phyloP scores from a whole-genome alignment of 2,329 filamentous ascomycete genomes.

The Sordariomycetes sp. region DNA sequence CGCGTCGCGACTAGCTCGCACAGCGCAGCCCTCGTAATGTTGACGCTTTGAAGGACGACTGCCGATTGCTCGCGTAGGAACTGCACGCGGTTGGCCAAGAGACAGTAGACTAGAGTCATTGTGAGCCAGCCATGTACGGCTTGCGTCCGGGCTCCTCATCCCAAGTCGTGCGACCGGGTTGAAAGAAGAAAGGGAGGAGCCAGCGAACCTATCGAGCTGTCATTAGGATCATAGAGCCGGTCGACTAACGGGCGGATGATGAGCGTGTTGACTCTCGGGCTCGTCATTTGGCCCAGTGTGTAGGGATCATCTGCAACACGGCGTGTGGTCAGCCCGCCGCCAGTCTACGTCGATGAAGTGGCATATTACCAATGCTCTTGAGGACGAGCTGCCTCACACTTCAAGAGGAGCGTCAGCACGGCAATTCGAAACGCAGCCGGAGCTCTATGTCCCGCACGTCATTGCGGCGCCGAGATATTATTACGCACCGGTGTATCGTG shows the following conservation, averaged over 20 bases:
- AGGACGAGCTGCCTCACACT: not conserved
- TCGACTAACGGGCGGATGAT: slow-evolving; percentile 77
- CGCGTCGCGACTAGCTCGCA: slow-evolving; percentile 75
- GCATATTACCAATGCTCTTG: not conserved
- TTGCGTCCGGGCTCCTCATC: not conserved
- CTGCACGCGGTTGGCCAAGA: slow-evolving; percentile 71
- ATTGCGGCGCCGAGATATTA: not conserved
- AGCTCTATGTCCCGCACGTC: not conserved
- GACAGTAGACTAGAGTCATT: slow-evolving; percentile 54
- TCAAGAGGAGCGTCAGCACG: not conserved
- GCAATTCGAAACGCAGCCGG: not conserved
- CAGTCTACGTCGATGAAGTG: not conserved
- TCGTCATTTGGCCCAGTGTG: slow-evolving; percentile 48
- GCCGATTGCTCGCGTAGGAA: slow-evolving; percentile 70
- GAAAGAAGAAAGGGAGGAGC: not conserved
- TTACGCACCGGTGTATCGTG: not conserved
- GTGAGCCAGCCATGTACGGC: not conserved
- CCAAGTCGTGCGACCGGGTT: not conserved
- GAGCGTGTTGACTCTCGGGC: slow-evolving; percentile 70
- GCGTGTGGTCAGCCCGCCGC: not conserved
- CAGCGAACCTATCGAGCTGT: slow-evolving; percentile 58
- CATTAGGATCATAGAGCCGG: slow-evolving; percentile 66
- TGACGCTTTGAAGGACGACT: slow-evolving; percentile 70
- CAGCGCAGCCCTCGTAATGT: slow-evolving; percentile 64
- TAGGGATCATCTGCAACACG: slow-evolving; percentile 28